A percentile compares a stretch with the other conserved stretches of the same genome.
phyloP scores from a whole-genome alignment of 306 rosid species.

The Leucaena leucocephala region DNA sequence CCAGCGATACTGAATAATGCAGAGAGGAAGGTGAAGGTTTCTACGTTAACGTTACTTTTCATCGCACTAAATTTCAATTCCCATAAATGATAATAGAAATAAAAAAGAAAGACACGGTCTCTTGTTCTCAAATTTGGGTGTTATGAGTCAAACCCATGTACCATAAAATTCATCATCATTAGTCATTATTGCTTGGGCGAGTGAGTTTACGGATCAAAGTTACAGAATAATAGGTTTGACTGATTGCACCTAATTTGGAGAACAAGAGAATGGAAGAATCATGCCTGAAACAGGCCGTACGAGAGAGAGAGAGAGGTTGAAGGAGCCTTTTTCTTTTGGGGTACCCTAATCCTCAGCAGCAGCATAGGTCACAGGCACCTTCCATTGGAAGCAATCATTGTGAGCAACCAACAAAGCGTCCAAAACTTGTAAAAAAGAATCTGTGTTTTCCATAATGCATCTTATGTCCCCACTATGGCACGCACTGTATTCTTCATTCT shows the following conservation, averaged over 20 bases:
- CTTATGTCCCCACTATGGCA: slow-evolving; percentile 13
- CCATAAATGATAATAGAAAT: background rate
- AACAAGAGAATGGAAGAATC: slow-evolving; percentile 6
- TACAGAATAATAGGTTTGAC: slow-evolving; percentile 22
- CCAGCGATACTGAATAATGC: slow-evolving; percentile 6
- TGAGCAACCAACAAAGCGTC: background rate
- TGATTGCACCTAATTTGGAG: background rate
- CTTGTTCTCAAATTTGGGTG: background rate
- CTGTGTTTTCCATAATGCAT: slow-evolving; percentile 3
- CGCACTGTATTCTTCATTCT: background rate
- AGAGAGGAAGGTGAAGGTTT: too few species aligned
- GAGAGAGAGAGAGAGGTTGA: background rate
- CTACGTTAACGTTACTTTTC: background rate
- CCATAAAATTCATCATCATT: background rate
- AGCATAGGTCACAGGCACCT: background rate
- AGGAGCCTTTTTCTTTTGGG: slow-evolving; percentile 13
- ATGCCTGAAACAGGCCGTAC: background rate
- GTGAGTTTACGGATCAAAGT: slow-evolving; percentile 7
- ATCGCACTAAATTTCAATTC: background rate
- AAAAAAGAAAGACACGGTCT: background rate
- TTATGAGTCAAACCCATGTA: background rate
- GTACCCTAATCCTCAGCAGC: background rate
- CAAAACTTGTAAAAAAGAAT: background rate
- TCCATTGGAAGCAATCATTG: slow-evolving; percentile 28
- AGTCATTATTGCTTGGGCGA: background rate